Percentiles rank a stretch among this genome's conserved stretches.
phyloP scores from a whole-genome alignment of 148 eudicot species.

The Dysphania ambrosioides region DNA sequence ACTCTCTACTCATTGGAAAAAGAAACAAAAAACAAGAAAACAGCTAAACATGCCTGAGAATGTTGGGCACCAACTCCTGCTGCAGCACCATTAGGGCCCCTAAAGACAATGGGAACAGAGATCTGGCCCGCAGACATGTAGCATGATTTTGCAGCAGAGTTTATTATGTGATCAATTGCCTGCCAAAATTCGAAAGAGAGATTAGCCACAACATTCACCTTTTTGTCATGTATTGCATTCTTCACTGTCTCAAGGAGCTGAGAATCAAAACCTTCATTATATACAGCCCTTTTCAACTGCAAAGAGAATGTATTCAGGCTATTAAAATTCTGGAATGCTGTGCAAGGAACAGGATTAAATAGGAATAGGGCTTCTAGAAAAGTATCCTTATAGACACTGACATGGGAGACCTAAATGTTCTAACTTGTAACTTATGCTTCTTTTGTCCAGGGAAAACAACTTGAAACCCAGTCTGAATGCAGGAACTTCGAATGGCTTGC shows the following conservation, averaged over 20 bases:
- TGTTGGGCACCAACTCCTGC: constrained; percentile 99
- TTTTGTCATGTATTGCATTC: no score
- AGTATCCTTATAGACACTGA: background rate
- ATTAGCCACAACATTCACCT: background rate
- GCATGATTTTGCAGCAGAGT: constrained; percentile 95
- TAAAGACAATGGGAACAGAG: constrained; percentile 82
- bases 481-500: background rate
- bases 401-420: background rate
- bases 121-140: constrained; percentile 99
- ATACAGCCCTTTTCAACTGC: background rate
- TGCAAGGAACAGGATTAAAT: background rate
- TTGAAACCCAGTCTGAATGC: background rate
- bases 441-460: background rate
- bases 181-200: constrained; percentile 22
- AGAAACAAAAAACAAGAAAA: background rate
- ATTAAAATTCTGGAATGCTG: background rate
- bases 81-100: constrained; percentile 99
- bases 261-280: background rate
- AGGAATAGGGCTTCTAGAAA: background rate
- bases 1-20: background rate
- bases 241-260: no score
- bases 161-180: constrained; percentile 97
- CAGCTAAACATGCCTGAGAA: constrained; percentile 57
- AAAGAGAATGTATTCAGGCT: background rate
- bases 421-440: background rate